Percentiles rank a stretch among this genome's conserved stretches.
phyloP scores from a whole-genome alignment of 495 filamentous ascomycete species.

The Podospora australis region DNA sequence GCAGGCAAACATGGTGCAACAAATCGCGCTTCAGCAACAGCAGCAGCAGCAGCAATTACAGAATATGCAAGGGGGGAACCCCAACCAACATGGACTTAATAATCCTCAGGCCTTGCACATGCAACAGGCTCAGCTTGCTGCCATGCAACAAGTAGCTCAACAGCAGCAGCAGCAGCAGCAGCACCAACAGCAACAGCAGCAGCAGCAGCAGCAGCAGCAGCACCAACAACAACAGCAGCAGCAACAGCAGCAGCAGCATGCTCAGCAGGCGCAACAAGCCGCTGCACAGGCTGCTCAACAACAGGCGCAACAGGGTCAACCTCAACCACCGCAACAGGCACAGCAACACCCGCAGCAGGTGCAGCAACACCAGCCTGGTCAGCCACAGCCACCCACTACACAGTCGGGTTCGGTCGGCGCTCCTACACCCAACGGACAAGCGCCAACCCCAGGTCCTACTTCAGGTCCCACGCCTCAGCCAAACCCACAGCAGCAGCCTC shows the following conservation, averaged over 20 bases:
- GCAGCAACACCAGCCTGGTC: conserved; percentile 26
- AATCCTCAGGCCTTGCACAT: conserved; percentile 25
- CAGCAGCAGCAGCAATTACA: conserved; percentile 44
- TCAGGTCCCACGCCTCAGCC: conserved; percentile 31
- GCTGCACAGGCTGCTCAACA: conserved; percentile 47
- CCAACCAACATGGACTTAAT: conserved; percentile 36
- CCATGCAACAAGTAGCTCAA: conserved; percentile 32
- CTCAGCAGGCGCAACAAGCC: conserved; percentile 39
- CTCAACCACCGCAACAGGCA: conserved; percentile 26
- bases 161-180: conserved; percentile 34
- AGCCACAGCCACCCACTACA: conserved; percentile 39
- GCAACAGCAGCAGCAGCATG: conserved; percentile 46
- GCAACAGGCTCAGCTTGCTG: conserved; percentile 23
- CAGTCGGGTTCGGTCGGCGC: conserved; percentile 36
- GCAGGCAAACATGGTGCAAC: conserved; percentile 19
- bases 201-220: conserved; percentile 25
- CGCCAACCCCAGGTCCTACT: conserved; percentile 23
- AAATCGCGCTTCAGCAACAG: conserved; percentile 25
- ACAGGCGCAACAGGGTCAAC: conserved; percentile 33
- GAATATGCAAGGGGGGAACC: conserved; percentile 33
- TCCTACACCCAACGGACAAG: conserved; percentile 21
- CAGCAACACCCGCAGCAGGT: conserved; percentile 29
- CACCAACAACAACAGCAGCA: conserved; percentile 30
- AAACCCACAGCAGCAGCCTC: conserved; percentile 34
- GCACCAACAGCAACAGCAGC: too few species aligned